Percentiles rank a stretch among this genome's conserved stretches.
These are phyloP conservation scores for Plasmodium falciparum DNA, from an alignment of 169 alveolate species.

Conservation along the genomic window DNA sequence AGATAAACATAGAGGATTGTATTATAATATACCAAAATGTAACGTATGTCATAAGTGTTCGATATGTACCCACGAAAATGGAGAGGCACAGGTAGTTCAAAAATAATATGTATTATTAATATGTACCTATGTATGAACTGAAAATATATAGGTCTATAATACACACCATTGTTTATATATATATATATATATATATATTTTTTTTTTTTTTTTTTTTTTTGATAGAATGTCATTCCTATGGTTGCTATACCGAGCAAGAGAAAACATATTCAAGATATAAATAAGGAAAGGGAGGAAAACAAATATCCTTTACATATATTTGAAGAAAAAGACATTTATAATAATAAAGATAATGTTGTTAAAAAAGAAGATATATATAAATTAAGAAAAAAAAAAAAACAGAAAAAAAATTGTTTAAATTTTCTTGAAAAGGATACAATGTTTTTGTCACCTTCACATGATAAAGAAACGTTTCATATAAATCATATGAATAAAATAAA, in stretches of 20 bases:
- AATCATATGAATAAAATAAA: background rate
- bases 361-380: background rate
- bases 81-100: conserved; percentile 17
- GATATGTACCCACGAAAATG: conserved; percentile 61
- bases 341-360: background rate
- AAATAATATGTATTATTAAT: background rate
- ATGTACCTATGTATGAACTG: background rate
- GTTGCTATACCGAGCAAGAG: conserved; percentile 67
- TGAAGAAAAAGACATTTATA: background rate
- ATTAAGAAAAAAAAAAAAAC: conserved; percentile 1
- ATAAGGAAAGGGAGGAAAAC: background rate
- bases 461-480: background rate
- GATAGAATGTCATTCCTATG: conserved; percentile 61
- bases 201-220: background rate
- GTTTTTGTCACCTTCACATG: background rate
- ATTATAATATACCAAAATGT: conserved; percentile 35
- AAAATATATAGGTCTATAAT: background rate
- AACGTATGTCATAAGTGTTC: conserved; percentile 19
- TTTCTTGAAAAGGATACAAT: conserved; percentile 31
- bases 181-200: background rate
- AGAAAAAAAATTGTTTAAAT: conserved; percentile 20
- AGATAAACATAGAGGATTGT: background rate
- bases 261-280: conserved; percentile 16
- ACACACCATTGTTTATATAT: background rate
- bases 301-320: background rate